phyloP scores from a whole-genome alignment of 1,284 basidiomycete species.

The Naganishia sp. region DNA sequence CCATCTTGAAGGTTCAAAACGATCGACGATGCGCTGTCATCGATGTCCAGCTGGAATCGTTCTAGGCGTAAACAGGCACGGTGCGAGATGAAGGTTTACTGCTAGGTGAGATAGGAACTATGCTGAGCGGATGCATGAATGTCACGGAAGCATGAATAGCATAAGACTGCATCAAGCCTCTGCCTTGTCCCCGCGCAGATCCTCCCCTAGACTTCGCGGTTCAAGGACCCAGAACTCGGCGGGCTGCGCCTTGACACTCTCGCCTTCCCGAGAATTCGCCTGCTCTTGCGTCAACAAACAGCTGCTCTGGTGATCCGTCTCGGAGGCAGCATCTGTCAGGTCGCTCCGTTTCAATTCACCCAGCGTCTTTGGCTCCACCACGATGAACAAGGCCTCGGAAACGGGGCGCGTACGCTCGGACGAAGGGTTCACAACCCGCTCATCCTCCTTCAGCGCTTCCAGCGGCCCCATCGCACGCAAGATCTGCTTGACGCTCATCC shows the following conservation, averaged over 20 bases:
- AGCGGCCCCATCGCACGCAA: slow-evolving; percentile 60
- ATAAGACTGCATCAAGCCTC: not conserved
- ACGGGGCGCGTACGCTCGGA: slow-evolving; percentile 40
- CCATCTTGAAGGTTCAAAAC: slow-evolving; percentile 60
- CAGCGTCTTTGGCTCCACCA: slow-evolving; percentile 34
- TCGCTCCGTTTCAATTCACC: slow-evolving; percentile 29
- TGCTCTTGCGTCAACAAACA: not conserved
- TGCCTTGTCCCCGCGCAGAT: slow-evolving; percentile 8
- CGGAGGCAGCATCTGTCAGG: not conserved
- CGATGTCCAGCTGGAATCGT: slow-evolving; percentile 49
- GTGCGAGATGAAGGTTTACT: not conserved
- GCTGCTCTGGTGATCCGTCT: not conserved
- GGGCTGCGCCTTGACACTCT: not conserved
- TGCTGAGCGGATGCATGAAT: not conserved
- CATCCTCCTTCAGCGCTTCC: slow-evolving; percentile 43
- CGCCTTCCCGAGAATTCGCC: not conserved
- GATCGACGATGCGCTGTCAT: slow-evolving; percentile 66
- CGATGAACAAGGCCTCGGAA: slow-evolving; percentile 22
- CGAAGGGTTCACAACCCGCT: slow-evolving; percentile 5
- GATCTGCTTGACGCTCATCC: slow-evolving; percentile 71
- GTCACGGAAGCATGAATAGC: not conserved
- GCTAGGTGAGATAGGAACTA: not conserved
- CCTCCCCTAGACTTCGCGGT: slow-evolving; percentile 33
- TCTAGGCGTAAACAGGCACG: not conserved
- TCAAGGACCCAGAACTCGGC: slow-evolving; percentile 30